phyloP scores from a whole-genome alignment of 2,329 filamentous ascomycete genomes.

The Scleromitrula shiraiana region DNA sequence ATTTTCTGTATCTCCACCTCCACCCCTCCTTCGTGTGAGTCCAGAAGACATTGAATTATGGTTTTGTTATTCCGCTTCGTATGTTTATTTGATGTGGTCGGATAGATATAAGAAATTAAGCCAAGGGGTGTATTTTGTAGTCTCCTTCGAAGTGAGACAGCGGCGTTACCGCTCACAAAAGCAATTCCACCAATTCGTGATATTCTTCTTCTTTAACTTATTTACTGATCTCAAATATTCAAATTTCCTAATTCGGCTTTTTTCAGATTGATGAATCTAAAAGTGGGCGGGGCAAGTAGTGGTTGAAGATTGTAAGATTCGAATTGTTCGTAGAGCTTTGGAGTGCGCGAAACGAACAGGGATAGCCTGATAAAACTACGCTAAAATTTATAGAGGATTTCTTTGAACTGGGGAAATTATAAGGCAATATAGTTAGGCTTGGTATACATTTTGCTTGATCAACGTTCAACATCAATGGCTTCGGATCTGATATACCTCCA shows the following conservation, averaged over 20 bases:
- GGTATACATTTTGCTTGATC: background rate
- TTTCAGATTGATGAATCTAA: constrained; percentile 3
- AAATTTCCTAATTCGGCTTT: background rate
- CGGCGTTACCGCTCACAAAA: constrained; percentile 11
- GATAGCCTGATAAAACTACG: constrained; percentile 5
- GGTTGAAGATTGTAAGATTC: constrained; percentile 5
- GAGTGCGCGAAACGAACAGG: constrained; percentile 6
- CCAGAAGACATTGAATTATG: constrained; percentile 39
- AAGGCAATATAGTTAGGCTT: background rate
- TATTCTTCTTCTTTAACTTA: background rate
- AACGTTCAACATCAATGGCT: background rate
- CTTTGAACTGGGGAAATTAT: constrained; percentile 9
- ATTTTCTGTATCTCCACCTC: constrained; percentile 52
- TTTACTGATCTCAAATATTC: background rate
- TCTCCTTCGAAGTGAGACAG: constrained; percentile 6
- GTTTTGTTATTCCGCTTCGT: constrained; percentile 8
- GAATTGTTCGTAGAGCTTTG: constrained; percentile 10
- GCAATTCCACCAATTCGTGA: constrained; percentile 7
- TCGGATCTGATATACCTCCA: background rate
- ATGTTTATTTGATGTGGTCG: constrained; percentile 12
- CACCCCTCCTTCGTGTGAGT: constrained; percentile 57
- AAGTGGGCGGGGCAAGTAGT: constrained; percentile 10
- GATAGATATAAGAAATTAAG: constrained; percentile 15
- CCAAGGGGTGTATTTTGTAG: constrained; percentile 17
- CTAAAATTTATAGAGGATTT: constrained; percentile 10